Evolutionary conservation across 768 basidiomycete species (phyloP), one percentile per base, ranked within the genome.

Genomic region (Rhodotorula taiwanensis): DNA sequence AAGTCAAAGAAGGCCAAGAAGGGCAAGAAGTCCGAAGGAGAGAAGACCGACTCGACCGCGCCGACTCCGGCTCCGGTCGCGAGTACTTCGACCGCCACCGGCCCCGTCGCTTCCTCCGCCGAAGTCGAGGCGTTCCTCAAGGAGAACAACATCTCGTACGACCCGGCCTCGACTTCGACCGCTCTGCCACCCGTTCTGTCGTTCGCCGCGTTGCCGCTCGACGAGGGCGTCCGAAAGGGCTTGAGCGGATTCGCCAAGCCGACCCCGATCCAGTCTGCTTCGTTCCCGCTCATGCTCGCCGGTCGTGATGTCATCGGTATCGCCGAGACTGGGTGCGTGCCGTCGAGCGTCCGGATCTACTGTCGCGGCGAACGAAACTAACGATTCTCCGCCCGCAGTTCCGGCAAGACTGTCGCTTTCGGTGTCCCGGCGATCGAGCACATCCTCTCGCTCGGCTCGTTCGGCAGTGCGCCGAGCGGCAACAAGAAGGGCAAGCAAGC

Each of bases 401-500:
- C 66, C 27, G 95, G 95, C 20, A 99, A 99, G 79, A 99, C 95
- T 0, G 81, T 97, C 21, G 89, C 91, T 2, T 99, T 99, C 73
- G 93, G 91, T 44, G 83, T 98, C 45, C 95, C 95, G 16, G 92
- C 89, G 82, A 81, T 48, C 80, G 94, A 42, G 68, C 74, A 49
- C 57, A 78, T 85, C 58, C 76, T 80, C 39, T 71, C 74, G 33
- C 70, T 72, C 4, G 64, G 77, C 42, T 61, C 61, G 31, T 18
- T 39, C 7, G 39, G 61, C 28, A 14, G 65, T 25, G 76, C 74
- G 60, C 16, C 36, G 36, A 16, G 36, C 36, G 36, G 36, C 36
- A 39, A 39, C 36, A 77, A 69, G 31, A 71, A 74, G 47, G 65
- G 72, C 27, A 69, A 70, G 49, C 55, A 52, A 31, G 36, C 36